phyloP scores from a whole-genome alignment of 2,329 filamentous ascomycete species.

The Lizonia empirigonia region DNA sequence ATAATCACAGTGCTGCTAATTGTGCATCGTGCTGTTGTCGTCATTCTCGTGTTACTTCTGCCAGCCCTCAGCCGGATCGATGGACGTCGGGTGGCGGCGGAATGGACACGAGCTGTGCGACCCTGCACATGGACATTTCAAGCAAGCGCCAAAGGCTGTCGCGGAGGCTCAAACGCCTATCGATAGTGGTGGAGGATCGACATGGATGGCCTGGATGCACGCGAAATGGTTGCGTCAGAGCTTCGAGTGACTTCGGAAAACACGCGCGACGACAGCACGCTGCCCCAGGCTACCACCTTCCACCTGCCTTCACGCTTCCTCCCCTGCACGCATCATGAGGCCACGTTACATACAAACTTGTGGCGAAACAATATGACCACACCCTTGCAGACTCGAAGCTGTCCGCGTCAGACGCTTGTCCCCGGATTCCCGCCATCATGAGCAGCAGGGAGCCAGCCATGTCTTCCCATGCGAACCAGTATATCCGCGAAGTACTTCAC shows the following conservation, averaged over 20 bases:
- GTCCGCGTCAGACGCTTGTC: background rate
- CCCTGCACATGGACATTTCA: background rate
- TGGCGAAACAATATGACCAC: constrained; percentile 24
- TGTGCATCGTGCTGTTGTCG: background rate
- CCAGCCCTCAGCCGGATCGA: background rate
- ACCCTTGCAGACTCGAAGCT: background rate
- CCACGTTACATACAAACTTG: constrained; percentile 4
- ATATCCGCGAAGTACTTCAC: constrained; percentile 54
- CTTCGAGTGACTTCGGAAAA: constrained; percentile 25
- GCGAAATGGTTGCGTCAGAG: constrained; percentile 39
- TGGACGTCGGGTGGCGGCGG: background rate
- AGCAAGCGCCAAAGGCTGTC: background rate
- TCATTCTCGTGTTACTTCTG: too few species aligned
- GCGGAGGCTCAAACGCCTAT: constrained; percentile 3
- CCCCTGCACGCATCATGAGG: constrained; percentile 17
- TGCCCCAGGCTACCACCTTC: constrained; percentile 27
- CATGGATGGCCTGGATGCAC: constrained; percentile 21
- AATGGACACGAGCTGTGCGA: background rate
- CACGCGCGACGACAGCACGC: constrained; percentile 18
- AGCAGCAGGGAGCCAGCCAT: constrained; percentile 28
- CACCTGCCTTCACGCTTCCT: constrained; percentile 3
- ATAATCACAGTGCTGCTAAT: background rate
- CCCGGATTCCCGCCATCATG: constrained; percentile 26
- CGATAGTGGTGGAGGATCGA: background rate
- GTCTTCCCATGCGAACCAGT: constrained; percentile 49